A percentile compares a stretch with the other conserved stretches of the same genome.
phyloP scores from a whole-genome alignment of 768 basidiomycete species.

The Suillus ampliporus region DNA sequence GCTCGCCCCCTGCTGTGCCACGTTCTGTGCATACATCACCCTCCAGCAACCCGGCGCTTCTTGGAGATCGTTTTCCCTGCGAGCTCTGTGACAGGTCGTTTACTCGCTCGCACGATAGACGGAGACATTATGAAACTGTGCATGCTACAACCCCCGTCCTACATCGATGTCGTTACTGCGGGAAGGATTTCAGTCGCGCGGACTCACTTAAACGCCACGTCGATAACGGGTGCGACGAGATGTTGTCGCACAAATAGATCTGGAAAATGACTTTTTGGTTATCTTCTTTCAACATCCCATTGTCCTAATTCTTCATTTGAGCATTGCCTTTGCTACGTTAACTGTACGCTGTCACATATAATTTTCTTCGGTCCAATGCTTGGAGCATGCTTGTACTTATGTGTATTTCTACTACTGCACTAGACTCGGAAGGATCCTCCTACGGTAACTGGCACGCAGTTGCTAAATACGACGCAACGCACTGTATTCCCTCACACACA shows the following conservation, averaged over 20 bases:
- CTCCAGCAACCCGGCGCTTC: constrained; percentile 30
- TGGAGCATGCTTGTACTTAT: constrained; percentile 15
- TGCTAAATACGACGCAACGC: background rate
- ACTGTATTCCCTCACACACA: background rate
- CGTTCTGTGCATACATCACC: constrained; percentile 26
- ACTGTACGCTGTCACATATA: constrained; percentile 11
- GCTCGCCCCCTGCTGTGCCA: constrained; percentile 10
- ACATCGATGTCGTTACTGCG: constrained; percentile 75
- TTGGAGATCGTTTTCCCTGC: constrained; percentile 72
- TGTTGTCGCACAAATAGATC: constrained; percentile 45
- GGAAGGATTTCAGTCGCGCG: constrained; percentile 78
- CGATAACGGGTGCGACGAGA: constrained; percentile 81
- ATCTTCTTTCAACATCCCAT: constrained; percentile 9
- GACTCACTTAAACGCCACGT: constrained; percentile 84
- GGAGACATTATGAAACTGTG: constrained; percentile 81
- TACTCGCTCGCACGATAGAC: constrained; percentile 80
- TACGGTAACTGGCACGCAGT: constrained; percentile 2
- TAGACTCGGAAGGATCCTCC: constrained; percentile 23
- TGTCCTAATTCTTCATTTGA: constrained; percentile 1
- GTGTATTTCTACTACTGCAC: constrained; percentile 17
- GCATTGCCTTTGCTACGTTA: constrained; percentile 4
- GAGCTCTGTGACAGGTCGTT: constrained; percentile 80
- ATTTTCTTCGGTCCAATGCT: background rate
- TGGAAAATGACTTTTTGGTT: constrained; percentile 9
- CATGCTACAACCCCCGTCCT: constrained; percentile 66